These are phyloP conservation scores for Phytopythium ostracodes DNA, from an alignment of 352 stramenopile genomes.

Conservation along the genomic window DNA sequence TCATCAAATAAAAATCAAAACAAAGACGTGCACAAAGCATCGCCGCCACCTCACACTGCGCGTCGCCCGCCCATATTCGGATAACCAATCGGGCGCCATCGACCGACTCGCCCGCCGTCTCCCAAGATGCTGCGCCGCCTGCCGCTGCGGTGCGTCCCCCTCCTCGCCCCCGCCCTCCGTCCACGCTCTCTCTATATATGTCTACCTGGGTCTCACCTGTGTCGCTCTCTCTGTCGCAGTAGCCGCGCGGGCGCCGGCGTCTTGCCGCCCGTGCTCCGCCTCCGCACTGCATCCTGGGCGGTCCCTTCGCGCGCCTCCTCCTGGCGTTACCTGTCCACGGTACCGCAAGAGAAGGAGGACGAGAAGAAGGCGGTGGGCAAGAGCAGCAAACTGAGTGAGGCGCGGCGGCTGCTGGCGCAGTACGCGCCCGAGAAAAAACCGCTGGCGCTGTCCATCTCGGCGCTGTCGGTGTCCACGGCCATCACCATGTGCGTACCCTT, in stretches of 20 bases:
- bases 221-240: not conserved
- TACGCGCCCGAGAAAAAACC: conserved; percentile 73
- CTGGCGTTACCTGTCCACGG: not conserved
- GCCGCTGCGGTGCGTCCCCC: not conserved
- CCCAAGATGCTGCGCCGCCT: not conserved
- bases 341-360: not conserved
- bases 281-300: not conserved
- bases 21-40: too few species aligned
- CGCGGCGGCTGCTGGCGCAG: conserved; percentile 40
- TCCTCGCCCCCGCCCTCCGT: not conserved
- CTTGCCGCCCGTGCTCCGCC: not conserved
- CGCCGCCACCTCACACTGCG: too few species aligned
- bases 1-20: too few species aligned
- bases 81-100: not conserved
- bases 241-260: not conserved
- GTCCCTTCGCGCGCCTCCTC: not conserved
- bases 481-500: conserved; percentile 79
- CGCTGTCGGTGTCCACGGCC: conserved; percentile 59
- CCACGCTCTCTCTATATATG: not conserved
- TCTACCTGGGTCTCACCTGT: not conserved
- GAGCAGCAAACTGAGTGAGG: conserved; percentile 12
- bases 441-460: conserved; percentile 52
- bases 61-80: not conserved
- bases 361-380: not conserved
- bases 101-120: not conserved